These are phyloP conservation scores for Stephania cephalantha DNA, from an alignment of 164 flowering plant genomes.

Conservation along the genomic window DNA sequence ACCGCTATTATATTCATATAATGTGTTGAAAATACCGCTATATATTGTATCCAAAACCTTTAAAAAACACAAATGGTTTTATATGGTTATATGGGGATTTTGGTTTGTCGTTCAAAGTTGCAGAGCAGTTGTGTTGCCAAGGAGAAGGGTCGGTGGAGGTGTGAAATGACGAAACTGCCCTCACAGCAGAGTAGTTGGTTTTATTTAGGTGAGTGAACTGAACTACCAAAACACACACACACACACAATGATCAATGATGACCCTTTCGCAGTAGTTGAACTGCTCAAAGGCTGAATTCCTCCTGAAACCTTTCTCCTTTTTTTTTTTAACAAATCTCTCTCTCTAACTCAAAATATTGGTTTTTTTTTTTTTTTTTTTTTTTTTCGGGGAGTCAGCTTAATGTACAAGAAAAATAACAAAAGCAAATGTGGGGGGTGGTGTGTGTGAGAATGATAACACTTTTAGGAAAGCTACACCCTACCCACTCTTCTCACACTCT, in stretches of 20 bases:
- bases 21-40: not conserved
- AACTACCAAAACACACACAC: not conserved
- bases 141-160: not conserved
- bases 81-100: no score
- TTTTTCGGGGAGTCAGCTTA: not conserved
- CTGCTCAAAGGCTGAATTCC: not conserved
- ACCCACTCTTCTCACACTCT: conserved; percentile 1
- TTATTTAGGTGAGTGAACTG: not conserved
- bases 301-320: not conserved
- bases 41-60: not conserved
- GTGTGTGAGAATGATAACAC: not conserved
- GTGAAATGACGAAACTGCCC: conserved; percentile 4
- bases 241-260: not conserved
- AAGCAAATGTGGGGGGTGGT: not conserved
- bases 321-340: not conserved
- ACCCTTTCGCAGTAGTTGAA: conserved; percentile 5
- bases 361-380: no score
- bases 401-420: not conserved
- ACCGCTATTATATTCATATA: not conserved
- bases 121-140: no score
- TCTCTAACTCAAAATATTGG: no score
- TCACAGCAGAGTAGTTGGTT: not conserved
- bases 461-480: conserved; percentile 4
- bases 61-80: not conserved
- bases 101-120: no score